Evolutionary conservation across 2,329 filamentous ascomycete species (phyloP), one percentile per base, ranked within the genome.

Genomic region (Ceratocystis lukuohia): DNA sequence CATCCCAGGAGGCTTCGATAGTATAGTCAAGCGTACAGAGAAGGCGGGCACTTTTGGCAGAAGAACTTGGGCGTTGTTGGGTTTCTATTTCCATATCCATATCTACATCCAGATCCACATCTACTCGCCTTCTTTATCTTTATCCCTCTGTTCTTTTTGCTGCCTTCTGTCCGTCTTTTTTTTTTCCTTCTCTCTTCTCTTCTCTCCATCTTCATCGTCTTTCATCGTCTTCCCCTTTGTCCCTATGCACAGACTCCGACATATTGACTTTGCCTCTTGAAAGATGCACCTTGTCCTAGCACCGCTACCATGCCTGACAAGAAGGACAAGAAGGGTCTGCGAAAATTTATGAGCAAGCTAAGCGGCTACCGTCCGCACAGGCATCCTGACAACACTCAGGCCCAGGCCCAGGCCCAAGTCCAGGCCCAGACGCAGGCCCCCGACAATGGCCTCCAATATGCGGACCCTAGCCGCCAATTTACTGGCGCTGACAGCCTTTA

Each of bases 291-390:
- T 30, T 22, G n/a, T n/a, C 8, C 30, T 6, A 37, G 45, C 25
- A 50, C 15, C 45, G 45, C 45, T 20, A 46, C 61, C 25, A 66
- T 66, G 65, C 17, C 65, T 17, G 37, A 62, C n/a, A 66, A 62
- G 57, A 62, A 45, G 48, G 37, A 62, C n/a, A 66, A 62, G 57
- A 62, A 45, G 48, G 30, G 33, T 25, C 33, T 66, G 28, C 61
- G 46, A 12, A 17, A 61, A 37, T 30, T 66, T 25, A 53, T 66
- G 28, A 57, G 46, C 33, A 62, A 28, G 37, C 53, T 66, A 17
- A 57, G 41, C 15, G 33, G 33, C 17, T 63, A 46, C 12, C 46
- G 25, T 45, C 33, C 57, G 28, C 41, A 44, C 22, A 56, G 41
- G 20, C 59, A 62, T 44, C 44, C 56, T 37, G 5, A 59, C 28